Conservation (phyloP, 257 asterid species). For the Pogostemon cablin region DNA sequence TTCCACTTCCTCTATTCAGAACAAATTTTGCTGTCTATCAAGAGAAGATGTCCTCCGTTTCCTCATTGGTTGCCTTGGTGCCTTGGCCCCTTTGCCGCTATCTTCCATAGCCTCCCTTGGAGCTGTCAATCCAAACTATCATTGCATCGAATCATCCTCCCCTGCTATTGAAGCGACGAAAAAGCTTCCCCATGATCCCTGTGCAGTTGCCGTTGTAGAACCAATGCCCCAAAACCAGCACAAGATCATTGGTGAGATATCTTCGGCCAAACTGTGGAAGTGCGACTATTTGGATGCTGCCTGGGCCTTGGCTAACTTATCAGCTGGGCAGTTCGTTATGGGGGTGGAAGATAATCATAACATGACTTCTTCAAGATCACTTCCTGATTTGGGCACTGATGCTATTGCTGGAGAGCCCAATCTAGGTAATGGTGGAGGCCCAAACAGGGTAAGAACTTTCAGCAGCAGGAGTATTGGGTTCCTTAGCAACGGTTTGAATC, state of each 20-base stretch:
- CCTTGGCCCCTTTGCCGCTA: constrained; percentile 96
- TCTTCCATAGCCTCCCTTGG: constrained; percentile 73
- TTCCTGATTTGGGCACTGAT: constrained; percentile 43
- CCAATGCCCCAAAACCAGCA: constrained; percentile 53
- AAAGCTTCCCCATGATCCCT: constrained; percentile 65
- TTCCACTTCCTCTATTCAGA: constrained; percentile 55
- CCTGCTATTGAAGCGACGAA: constrained; percentile 70
- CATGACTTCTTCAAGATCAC: constrained; percentile 42
- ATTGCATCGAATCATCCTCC: constrained; percentile 60
- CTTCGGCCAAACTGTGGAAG: constrained; percentile 86
- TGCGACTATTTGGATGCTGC: constrained; percentile 85
- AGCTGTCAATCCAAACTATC: constrained; percentile 71
- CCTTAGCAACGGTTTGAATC: constrained; percentile 48
- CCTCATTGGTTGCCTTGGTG: constrained; percentile 95
- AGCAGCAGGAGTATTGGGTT: constrained; percentile 88
- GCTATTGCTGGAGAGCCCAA: constrained; percentile 37
- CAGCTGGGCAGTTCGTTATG: constrained; percentile 90
- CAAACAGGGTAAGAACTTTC: constrained; percentile 50
- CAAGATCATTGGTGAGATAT: constrained; percentile 85
- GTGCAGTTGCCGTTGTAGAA: constrained; percentile 90
- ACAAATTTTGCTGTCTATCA: constrained; percentile 86
- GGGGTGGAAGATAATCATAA: constrained; percentile 72
- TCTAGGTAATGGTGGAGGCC: constrained; percentile 39
- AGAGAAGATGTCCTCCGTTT: constrained; percentile 94
- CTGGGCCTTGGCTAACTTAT: constrained; percentile 88